phyloP scores from a whole-genome alignment of 2,329 filamentous ascomycete species.

The Cercospora beticola region DNA sequence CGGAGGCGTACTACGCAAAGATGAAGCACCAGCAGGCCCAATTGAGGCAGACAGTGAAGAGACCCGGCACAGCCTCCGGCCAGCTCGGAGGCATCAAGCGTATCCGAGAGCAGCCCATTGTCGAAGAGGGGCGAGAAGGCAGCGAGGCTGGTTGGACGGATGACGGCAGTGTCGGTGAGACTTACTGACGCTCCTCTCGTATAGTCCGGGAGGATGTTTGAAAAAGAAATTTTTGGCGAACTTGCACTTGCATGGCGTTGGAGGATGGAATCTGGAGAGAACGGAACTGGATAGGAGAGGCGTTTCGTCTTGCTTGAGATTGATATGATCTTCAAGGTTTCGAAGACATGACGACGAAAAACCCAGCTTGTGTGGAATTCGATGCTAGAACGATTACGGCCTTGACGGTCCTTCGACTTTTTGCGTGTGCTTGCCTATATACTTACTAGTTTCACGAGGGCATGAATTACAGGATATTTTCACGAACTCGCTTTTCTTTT shows the following conservation, averaged over 20 bases:
- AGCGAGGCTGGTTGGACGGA: slow-evolving; percentile 41
- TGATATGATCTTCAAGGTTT: not conserved
- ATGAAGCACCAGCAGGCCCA: slow-evolving; percentile 55
- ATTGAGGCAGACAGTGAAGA: slow-evolving; percentile 47
- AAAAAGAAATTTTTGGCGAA: not conserved
- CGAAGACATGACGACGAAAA: not conserved
- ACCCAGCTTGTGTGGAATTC: not conserved
- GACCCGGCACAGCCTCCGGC: slow-evolving; percentile 15
- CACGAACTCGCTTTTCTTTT: not conserved
- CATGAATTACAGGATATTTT: slow-evolving; percentile 12
- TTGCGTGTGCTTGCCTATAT: not conserved
- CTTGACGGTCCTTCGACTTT: slow-evolving; percentile 1
- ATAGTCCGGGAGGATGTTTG: not conserved
- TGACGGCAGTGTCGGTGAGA: slow-evolving; percentile 38
- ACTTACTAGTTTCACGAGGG: slow-evolving; percentile 13
- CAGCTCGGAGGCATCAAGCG: slow-evolving; percentile 29
- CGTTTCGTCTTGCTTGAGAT: not conserved
- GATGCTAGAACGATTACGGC: not conserved
- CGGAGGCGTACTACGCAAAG: slow-evolving; percentile 78
- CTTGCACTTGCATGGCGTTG: slow-evolving; percentile 5
- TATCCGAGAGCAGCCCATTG: slow-evolving; percentile 31
- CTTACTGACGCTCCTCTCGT: slow-evolving; percentile 31
- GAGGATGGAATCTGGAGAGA: slow-evolving; percentile 5
- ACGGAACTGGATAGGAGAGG: slow-evolving; percentile 1
- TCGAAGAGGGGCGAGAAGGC: slow-evolving; percentile 33